These are phyloP conservation scores for Stephanocyclus meneghinianus DNA, from an alignment of 352 stramenopile species.

Conservation along the genomic window DNA sequence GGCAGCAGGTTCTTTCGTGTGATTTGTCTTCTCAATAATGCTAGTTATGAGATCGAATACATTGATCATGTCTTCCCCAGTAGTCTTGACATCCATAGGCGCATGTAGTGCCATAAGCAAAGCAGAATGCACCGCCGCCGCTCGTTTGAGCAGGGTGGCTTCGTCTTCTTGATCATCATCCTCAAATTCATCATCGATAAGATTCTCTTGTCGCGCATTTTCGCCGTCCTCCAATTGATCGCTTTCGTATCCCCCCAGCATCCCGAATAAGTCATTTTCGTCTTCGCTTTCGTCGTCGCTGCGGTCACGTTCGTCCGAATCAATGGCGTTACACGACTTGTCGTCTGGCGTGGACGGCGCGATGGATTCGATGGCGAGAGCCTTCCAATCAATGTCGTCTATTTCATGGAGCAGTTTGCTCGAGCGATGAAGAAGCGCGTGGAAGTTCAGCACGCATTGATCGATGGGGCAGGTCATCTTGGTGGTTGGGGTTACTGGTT, in stretches of 20 bases:
- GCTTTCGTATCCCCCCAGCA: conserved; percentile 12
- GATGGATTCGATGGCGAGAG: neutral
- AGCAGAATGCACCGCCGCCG: conserved; percentile 36
- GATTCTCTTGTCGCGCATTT: neutral
- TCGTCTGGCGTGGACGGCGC: neutral
- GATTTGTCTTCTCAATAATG: neutral
- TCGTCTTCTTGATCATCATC: conserved; percentile 33
- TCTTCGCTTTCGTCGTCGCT: conserved; percentile 26
- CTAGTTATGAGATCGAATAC: neutral
- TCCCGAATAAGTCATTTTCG: conserved; percentile 15
- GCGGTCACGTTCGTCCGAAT: neutral
- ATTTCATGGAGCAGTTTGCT: conserved; percentile 19
- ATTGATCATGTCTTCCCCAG: neutral
- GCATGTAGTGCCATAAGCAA: conserved; percentile 25
- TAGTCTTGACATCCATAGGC: neutral
- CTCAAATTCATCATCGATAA: conserved; percentile 2
- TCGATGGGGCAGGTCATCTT: neutral
- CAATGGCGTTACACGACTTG: neutral
- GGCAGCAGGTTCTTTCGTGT: neutral
- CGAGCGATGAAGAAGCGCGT: conserved; percentile 3
- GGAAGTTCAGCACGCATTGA: neutral
- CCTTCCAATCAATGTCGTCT: conserved; percentile 7
- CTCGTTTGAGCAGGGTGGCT: conserved; percentile 36
- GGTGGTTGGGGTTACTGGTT: neutral
- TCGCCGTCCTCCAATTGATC: neutral